These are phyloP conservation scores for Coemansia sp. DNA, from an alignment of 192 early-diverging fungal species.

Conservation along the genomic window DNA sequence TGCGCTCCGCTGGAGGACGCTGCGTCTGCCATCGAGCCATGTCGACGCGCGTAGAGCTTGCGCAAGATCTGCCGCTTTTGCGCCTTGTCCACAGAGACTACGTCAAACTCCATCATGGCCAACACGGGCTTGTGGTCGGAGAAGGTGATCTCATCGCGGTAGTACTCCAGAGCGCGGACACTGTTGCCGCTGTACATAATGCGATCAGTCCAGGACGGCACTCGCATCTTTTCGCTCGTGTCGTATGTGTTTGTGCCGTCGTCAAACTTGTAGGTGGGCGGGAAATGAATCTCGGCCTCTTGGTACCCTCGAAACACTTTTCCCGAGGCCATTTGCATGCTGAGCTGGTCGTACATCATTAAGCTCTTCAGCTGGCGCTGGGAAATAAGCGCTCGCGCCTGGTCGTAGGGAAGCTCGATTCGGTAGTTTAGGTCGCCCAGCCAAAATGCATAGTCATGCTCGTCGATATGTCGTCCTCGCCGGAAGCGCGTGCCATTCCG, in stretches of 20 bases:
- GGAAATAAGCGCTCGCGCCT: conserved; percentile 51
- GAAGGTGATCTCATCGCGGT: conserved; percentile 47
- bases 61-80: conserved; percentile 38
- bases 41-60: conserved; percentile 29
- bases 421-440: conserved; percentile 97
- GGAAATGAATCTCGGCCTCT: conserved; percentile 81
- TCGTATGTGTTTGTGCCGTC: conserved; percentile 82
- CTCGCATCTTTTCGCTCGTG: conserved; percentile 90
- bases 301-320: conserved; percentile 76
- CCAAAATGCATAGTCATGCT: conserved; percentile 86
- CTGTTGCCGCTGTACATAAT: conserved; percentile 59
- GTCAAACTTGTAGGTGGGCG: conserved; percentile 99
- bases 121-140: conserved; percentile 57
- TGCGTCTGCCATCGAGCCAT: conserved; percentile 1
- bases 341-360: conserved; percentile 64
- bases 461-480: conserved; percentile 64
- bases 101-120: conserved; percentile 47
- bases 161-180: conserved; percentile 37
- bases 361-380: conserved; percentile 57
- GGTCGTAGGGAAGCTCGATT: conserved; percentile 72
- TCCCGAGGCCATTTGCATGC: conserved; percentile 61
- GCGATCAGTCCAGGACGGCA: conserved; percentile 97
- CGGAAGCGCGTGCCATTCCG: conserved; percentile 73
- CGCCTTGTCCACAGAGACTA: conserved; percentile 46
- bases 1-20: background rate